A percentile compares a stretch with the other conserved stretches of the same genome.
Evolutionary conservation across 1,284 basidiomycete species (phyloP).

Genomic region (Peniophora sp.): DNA sequence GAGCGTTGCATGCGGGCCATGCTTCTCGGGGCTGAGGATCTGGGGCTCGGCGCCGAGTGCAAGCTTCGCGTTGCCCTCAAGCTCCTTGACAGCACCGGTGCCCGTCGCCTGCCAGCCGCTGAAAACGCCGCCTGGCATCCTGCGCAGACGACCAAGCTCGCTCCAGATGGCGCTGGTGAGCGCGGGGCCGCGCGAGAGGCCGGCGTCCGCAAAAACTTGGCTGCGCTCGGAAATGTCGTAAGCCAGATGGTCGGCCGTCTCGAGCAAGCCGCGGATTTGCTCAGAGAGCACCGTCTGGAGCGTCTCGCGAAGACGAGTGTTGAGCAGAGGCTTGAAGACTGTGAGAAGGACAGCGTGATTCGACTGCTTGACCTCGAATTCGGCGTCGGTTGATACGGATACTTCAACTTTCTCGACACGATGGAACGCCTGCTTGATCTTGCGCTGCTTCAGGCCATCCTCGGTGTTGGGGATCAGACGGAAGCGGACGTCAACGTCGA

Average conservation of each 20-base stretch:
- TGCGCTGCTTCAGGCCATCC: constrained; percentile 32
- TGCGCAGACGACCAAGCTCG: constrained; percentile 48
- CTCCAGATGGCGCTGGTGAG: constrained; percentile 55
- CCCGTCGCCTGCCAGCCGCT: constrained; percentile 47
- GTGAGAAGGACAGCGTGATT: constrained; percentile 55
- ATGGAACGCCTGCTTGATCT: constrained; percentile 40
- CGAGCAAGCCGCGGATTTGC: constrained; percentile 41
- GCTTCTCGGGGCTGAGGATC: constrained; percentile 54
- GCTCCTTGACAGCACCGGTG: constrained; percentile 45
- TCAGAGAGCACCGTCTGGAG: constrained; percentile 47
- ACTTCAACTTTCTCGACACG: constrained; percentile 46
- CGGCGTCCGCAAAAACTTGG: constrained; percentile 57
- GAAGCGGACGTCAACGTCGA: constrained; percentile 59
- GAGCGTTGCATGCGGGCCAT: constrained; percentile 49
- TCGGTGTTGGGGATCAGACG: constrained; percentile 47
- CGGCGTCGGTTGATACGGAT: constrained; percentile 42
- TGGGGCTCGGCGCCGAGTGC: constrained; percentile 67
- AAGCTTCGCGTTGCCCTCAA: constrained; percentile 32
- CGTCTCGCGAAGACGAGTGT: constrained; percentile 44
- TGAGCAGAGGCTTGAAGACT: constrained; percentile 54
- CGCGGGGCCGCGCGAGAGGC: constrained; percentile 37
- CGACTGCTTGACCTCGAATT: constrained; percentile 43
- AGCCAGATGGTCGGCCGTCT: constrained; percentile 42
- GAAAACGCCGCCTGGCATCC: constrained; percentile 28
- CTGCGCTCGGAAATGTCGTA: constrained; percentile 49